Evolutionary conservation across 129 eudicot species (phyloP), one percentile per base, ranked within the genome.

Genomic region (Flaveria bidentis): DNA sequence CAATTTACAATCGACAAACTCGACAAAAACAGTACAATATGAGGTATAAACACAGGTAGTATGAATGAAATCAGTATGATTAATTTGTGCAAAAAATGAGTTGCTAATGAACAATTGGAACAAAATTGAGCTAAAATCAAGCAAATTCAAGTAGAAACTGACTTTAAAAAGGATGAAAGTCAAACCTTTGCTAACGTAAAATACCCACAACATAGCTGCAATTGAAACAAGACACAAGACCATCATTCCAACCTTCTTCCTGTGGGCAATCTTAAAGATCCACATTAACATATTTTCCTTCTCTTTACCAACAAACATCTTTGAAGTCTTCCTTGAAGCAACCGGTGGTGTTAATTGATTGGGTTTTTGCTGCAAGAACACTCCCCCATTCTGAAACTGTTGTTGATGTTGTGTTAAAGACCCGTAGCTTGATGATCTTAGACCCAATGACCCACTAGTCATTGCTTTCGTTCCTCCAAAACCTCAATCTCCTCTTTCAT

Each of bases 151-250:
- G 51, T 14, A 64, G 61, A 57, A n/a, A 17, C 3, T 36, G 65
- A 65, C 25, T 39, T 11, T 36, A 23, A 39, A 30, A 51, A 46
- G 62, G 58, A 81, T n/a, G 68, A 72, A 79, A 78, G 50, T n/a
- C 91, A 61, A 70, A 94, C 98, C 98, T 94, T 89, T 94, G 87
- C 93, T 91, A 80, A 94, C 91, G 76, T 85, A 88, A 47, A 94
- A 68, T 0, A 94, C 98, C 93, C 93, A 87, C 68, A 79, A 61
- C 83, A 90, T 84, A 82, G 93, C 97, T 25, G 89, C 88, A 17
- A 88, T 73, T 6, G 97, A 90, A 77, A 93, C 88, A 57, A 86
- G 81, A 78, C 87, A 88, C 80, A 94, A 77, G 72, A 94, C 81
- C 80, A 91, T 75, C 98, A 94, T 94, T 46, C 97, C 97, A 63